Evolutionary conservation across 2,329 filamentous ascomycete species (phyloP).

Genomic region (Aspergillus ustus): DNA sequence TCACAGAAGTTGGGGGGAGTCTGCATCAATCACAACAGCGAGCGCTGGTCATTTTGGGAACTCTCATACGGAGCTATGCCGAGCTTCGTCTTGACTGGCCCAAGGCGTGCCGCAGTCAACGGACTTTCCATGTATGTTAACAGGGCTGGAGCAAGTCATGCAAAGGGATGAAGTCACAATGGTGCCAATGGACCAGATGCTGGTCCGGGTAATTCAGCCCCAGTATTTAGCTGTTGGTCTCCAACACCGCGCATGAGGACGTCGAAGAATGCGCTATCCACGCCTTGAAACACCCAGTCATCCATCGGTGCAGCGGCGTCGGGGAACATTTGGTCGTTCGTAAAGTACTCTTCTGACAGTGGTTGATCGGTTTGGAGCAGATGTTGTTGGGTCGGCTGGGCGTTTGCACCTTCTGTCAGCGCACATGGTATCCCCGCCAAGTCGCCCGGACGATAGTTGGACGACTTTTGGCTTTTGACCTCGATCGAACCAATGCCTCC

Average conservation of each 20-base stretch:
- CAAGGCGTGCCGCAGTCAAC: too few species aligned
- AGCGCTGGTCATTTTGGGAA: too few species aligned
- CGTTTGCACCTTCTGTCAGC: too few species aligned
- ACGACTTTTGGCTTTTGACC: not conserved
- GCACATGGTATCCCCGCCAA: not conserved
- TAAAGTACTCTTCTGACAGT: not conserved
- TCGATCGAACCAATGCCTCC: not conserved
- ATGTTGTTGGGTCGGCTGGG: not conserved
- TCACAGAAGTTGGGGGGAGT: too few species aligned
- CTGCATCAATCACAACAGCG: too few species aligned
- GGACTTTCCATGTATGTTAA: too few species aligned
- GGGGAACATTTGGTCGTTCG: conserved; percentile 1
- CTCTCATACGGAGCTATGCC: too few species aligned
- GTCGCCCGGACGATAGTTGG: not conserved
- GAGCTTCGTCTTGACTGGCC: too few species aligned
- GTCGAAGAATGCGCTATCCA: conserved; percentile 16
- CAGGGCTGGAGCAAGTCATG: too few species aligned
- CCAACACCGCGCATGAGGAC: conserved; percentile 6
- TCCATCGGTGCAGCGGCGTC: conserved; percentile 8
- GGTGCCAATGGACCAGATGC: too few species aligned
- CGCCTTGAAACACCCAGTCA: conserved; percentile 16
- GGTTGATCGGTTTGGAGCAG: not conserved
- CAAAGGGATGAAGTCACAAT: too few species aligned
- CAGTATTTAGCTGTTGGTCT: not conserved
- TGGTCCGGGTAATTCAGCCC: too few species aligned